A percentile compares a stretch with the other conserved stretches of the same genome.
These are phyloP conservation scores for Euphorbia peplus DNA, from an alignment of 345 rosid species.

Conservation along the genomic window DNA sequence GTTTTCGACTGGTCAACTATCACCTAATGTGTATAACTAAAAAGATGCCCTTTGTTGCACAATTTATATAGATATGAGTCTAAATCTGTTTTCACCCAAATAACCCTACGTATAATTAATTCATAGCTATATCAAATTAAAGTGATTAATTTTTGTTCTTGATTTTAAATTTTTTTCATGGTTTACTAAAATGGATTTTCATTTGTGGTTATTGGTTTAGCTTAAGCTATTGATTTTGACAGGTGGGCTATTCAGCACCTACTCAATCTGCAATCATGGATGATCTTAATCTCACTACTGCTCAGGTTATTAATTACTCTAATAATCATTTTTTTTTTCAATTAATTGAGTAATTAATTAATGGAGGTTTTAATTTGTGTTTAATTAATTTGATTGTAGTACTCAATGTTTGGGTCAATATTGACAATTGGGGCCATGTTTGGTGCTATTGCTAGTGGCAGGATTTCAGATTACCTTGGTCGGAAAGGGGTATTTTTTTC, in stretches of 20 bases:
- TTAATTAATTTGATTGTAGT: conserved; percentile 34
- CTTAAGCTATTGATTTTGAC: conserved; percentile 47
- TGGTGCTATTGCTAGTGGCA: conserved; percentile 84
- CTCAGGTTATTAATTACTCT: conserved; percentile 66
- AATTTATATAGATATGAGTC: too few species aligned
- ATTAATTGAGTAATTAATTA: too few species aligned
- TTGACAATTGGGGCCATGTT: conserved; percentile 92
- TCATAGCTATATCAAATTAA: too few species aligned
- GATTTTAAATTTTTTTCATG: too few species aligned
- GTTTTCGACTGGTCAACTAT: too few species aligned
- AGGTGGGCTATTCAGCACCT: conserved; percentile 98
- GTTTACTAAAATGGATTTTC: too few species aligned
- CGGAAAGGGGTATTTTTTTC: conserved; percentile 69
- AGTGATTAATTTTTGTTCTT: conserved; percentile 14
- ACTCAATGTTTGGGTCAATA: conserved; percentile 92
- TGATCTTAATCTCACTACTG: conserved; percentile 69
- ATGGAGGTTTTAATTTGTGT: neutral
- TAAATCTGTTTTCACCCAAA: too few species aligned
- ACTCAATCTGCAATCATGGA: conserved; percentile 74
- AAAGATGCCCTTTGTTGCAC: too few species aligned
- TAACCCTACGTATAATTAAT: too few species aligned
- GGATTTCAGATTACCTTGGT: conserved; percentile 66
- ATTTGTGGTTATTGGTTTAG: too few species aligned
- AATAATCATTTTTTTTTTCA: neutral
- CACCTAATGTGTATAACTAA: too few species aligned